Evolutionary conservation across 1,139 yeast species (phyloP), one percentile per base, ranked within the genome.

Genomic region (Debaryomycetaceae sp.): DNA sequence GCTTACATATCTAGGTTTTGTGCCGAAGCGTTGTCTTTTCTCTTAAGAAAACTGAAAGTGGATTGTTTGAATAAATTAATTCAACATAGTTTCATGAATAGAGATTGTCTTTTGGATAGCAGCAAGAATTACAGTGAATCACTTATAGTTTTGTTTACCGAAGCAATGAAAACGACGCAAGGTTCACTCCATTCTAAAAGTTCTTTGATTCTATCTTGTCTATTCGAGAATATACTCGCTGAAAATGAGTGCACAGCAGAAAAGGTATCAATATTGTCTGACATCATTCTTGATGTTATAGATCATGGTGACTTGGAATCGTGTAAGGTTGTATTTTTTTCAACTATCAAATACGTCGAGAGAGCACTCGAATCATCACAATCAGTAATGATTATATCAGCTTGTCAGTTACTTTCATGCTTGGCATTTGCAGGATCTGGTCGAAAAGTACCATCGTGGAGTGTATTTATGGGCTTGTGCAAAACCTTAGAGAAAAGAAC

Each of bases 11-110:
- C 89, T 1, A 73, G 96, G 49, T 93, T 91, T 57, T 83, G 96
- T 33, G 91, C 97, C 0, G 98, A 93, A 62, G 93, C 97, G 0
- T 64, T 93, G 42, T 87, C 97, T 0, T 93, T 87, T 55, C 70
- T 93, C 48, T 71, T 93, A 9, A 79, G 95, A 59, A 89, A 88
- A 61, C 76, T 87, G 55, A 73, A 73, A 17, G 61, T 73, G 0
- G 75, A 73, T 1, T 69, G 78, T 5, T 65, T 90, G 40, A 57
- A 61, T 2, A 51, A 58, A 0, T 76, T 86, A 37, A 66, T 87
- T 6, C 57, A 66, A 1, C 78, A 72, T 51, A 71, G 85, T 5
- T 71, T 88, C 43, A 56, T 63, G n/a, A 78, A 78, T 29, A 72
- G 79, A 34, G 58, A 60, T 14, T 65, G 58, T 3, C 44, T 54